Evolutionary conservation across 345 rosid species (phyloP).

Genomic region (Hibiscus trionum): DNA sequence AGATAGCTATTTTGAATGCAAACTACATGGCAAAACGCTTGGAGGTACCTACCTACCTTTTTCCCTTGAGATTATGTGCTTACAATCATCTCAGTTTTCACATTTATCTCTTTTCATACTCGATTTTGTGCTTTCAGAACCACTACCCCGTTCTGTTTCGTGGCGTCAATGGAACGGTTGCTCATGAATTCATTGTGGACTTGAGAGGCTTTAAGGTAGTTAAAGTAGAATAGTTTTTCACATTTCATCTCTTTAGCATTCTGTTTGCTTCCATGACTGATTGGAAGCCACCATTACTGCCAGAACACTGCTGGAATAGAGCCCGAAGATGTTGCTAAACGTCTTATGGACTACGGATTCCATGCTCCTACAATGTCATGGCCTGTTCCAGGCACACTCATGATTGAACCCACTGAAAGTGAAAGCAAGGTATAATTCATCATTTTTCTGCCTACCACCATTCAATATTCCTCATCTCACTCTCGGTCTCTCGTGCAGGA

Average conservation of each 20-base stretch:
- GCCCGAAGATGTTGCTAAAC: slow-evolving; percentile 97
- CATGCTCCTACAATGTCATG: slow-evolving; percentile 98
- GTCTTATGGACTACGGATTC: slow-evolving; percentile 94
- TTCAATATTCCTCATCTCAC: slow-evolving; percentile 1
- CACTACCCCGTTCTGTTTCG: slow-evolving; percentile 89
- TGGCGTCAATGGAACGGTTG: slow-evolving; percentile 87
- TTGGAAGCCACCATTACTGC: slow-evolving; percentile 11
- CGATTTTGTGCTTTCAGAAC: slow-evolving; percentile 35
- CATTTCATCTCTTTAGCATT: background rate
- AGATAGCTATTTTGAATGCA: slow-evolving; percentile 89
- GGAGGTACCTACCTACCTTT: slow-evolving; percentile 44
- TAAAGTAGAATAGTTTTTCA: background rate
- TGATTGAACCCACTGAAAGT: slow-evolving; percentile 99
- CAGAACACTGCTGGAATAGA: slow-evolving; percentile 90
- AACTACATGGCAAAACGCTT: slow-evolving; percentile 99
- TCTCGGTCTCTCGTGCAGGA: slow-evolving; percentile 47
- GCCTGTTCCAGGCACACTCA: slow-evolving; percentile 98
- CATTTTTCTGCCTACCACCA: background rate
- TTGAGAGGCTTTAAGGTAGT: slow-evolving; percentile 85
- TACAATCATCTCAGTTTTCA: background rate
- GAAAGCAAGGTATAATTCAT: slow-evolving; percentile 80
- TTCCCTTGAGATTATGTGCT: slow-evolving; percentile 10
- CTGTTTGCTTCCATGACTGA: slow-evolving; percentile 12
- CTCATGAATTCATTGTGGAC: slow-evolving; percentile 94
- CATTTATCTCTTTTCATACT: background rate